Conservation (phyloP, 192 early-diverging fungal species). For the Mortierella hygrophila region DNA sequence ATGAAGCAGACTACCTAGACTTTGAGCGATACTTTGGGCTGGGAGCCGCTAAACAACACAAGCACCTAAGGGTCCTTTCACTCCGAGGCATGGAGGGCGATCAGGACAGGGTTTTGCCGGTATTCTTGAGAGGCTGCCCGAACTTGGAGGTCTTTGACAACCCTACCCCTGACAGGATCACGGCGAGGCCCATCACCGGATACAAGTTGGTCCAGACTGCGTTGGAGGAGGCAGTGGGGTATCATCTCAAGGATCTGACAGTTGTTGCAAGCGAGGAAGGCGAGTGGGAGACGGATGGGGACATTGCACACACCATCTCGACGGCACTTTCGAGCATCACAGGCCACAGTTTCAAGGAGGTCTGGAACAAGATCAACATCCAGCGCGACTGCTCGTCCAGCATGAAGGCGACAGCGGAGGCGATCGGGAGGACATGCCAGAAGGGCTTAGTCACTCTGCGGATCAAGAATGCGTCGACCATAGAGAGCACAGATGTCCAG, state of each 20-base stretch:
- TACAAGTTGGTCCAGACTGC: neutral
- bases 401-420: neutral
- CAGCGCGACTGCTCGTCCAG: neutral
- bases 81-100: neutral
- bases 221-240: neutral
- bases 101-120: neutral
- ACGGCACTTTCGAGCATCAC: neutral
- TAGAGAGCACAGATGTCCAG: neutral
- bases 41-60: neutral
- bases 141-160: conserved; percentile 1
- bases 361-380: conserved; percentile 5
- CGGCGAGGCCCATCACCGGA: neutral
- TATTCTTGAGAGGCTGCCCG: neutral
- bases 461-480: neutral
- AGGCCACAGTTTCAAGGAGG: neutral
- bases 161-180: neutral
- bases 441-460: neutral
- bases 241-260: neutral
- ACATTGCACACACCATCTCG: conserved; percentile 2
- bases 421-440: neutral
- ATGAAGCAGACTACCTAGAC: neutral
- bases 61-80: neutral
- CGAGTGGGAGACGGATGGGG: neutral
- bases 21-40: conserved; percentile 5
- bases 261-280: neutral